Percentiles rank a stretch among this genome's conserved stretches.
phyloP scores from a whole-genome alignment of 2,329 filamentous ascomycete species.

The Epicoccum sorghinum region DNA sequence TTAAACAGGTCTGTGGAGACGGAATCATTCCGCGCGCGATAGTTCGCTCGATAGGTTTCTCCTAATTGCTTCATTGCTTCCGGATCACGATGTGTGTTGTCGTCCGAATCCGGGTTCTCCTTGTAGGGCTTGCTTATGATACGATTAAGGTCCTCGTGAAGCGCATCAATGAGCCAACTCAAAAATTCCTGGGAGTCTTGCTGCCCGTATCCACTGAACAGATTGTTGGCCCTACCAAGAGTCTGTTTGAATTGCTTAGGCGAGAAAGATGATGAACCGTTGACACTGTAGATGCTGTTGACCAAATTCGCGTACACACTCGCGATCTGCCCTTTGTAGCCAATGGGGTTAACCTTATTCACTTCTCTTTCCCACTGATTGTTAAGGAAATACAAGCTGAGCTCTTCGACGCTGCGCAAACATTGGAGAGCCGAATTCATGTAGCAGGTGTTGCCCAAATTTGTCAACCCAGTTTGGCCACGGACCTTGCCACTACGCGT shows the following conservation, averaged over 20 bases:
- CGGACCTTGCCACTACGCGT: constrained; percentile 70
- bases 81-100: constrained; percentile 88
- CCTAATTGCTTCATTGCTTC: constrained; percentile 84
- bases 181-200: constrained; percentile 98
- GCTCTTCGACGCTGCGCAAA: constrained; percentile 88
- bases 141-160: constrained; percentile 94
- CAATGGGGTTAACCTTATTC: constrained; percentile 83
- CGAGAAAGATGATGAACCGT: constrained; percentile 69
- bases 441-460: constrained; percentile 97
- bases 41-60: constrained; percentile 87
- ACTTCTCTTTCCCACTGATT: constrained; percentile 75
- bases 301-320: constrained; percentile 79
- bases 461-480: constrained; percentile 83
- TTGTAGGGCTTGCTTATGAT: constrained; percentile 96
- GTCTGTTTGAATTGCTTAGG: constrained; percentile 83
- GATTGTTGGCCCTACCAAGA: constrained; percentile 79
- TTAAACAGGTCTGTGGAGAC: constrained; percentile 95
- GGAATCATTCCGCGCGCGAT: constrained; percentile 90
- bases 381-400: constrained; percentile 85
- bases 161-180: constrained; percentile 88
- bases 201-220: constrained; percentile 93
- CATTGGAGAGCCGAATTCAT: constrained; percentile 99
- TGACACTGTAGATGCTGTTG: constrained; percentile 76
- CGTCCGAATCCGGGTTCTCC: constrained; percentile 95
- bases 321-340: constrained; percentile 86